A percentile compares a stretch with the other conserved stretches of the same genome.
These are phyloP conservation scores for Phlegmacium glaucopus DNA, from an alignment of 768 basidiomycete genomes.

Conservation along the genomic window DNA sequence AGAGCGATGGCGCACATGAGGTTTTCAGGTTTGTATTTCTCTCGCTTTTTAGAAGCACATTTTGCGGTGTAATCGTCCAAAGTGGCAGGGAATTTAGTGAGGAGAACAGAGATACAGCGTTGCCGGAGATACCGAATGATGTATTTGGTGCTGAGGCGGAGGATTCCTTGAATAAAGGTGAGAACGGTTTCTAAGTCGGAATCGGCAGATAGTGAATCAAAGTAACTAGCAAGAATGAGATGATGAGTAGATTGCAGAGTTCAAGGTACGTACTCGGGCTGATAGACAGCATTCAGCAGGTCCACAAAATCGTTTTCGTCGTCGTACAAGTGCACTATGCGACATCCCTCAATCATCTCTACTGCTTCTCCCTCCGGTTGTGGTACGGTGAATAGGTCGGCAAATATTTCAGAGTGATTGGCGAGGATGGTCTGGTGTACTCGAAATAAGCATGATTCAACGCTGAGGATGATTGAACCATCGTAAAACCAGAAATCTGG, in stretches of 20 bases:
- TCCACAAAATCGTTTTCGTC: conserved; percentile 42
- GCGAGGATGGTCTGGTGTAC: conserved; percentile 45
- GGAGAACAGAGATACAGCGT: conserved; percentile 48
- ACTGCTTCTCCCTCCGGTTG: conserved; percentile 42
- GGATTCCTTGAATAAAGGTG: conserved; percentile 45
- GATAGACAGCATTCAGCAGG: conserved; percentile 50
- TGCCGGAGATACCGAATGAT: conserved; percentile 48
- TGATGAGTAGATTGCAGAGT: not conserved
- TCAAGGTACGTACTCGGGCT: conserved; percentile 36
- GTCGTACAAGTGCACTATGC: conserved; percentile 49
- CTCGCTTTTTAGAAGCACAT: conserved; percentile 14
- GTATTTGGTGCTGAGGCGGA: conserved; percentile 66
- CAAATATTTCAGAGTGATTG: conserved; percentile 63
- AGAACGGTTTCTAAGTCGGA: conserved; percentile 44
- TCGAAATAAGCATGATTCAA: conserved; percentile 37
- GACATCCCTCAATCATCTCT: conserved; percentile 46
- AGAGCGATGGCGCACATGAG: conserved; percentile 43
- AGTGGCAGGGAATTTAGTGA: conserved; percentile 35
- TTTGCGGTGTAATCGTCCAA: conserved; percentile 34
- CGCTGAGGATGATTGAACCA: conserved; percentile 41
- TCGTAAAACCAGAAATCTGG: conserved; percentile 43
- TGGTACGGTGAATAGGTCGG: conserved; percentile 57
- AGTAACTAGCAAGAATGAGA: conserved; percentile 23
- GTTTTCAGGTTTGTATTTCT: conserved; percentile 35
- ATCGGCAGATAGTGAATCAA: conserved; percentile 30